Percentiles rank a stretch among this genome's conserved stretches.
Conservation (phyloP, 768 basidiomycete species). For the Podaxis pistillaris region DNA sequence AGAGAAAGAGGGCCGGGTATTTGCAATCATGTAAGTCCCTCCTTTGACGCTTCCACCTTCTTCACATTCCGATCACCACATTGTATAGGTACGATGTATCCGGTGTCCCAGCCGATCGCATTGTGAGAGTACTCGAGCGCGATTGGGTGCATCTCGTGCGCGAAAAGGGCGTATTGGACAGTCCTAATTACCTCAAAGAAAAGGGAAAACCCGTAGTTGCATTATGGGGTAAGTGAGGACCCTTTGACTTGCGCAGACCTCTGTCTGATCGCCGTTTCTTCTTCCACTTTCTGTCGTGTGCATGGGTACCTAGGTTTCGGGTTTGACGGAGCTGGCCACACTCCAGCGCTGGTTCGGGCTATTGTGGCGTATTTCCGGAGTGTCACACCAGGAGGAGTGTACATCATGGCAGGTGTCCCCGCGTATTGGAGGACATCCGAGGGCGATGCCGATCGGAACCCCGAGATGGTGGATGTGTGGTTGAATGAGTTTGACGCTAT, state of each 20-base stretch:
- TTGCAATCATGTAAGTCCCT: constrained; percentile 72
- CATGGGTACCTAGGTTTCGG: constrained; percentile 55
- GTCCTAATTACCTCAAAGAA: constrained; percentile 72
- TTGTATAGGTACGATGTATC: constrained; percentile 75
- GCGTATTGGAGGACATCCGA: constrained; percentile 73
- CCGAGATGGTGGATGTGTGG: constrained; percentile 67
- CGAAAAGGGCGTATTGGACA: constrained; percentile 60
- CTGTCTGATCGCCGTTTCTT: neutral
- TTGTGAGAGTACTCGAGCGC: constrained; percentile 62
- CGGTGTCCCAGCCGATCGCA: constrained; percentile 67
- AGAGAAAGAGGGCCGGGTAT: constrained; percentile 78
- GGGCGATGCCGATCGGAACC: constrained; percentile 68
- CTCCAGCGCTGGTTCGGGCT: constrained; percentile 54
- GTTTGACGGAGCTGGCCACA: constrained; percentile 58
- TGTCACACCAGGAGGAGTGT: constrained; percentile 70
- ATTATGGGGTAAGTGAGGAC: constrained; percentile 55
- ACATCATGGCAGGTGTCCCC: constrained; percentile 69
- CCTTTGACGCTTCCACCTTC: neutral
- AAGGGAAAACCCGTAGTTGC: constrained; percentile 68
- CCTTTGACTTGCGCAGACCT: neutral
- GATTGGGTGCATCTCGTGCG: constrained; percentile 76
- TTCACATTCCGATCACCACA: neutral
- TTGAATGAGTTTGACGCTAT: constrained; percentile 77
- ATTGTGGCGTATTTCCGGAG: constrained; percentile 58
- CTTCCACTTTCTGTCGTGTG: neutral